Evolutionary conservation across 495 filamentous ascomycete genomes (phyloP), one percentile per base, ranked within the genome.

Genomic region (Daldinia bambusicola): DNA sequence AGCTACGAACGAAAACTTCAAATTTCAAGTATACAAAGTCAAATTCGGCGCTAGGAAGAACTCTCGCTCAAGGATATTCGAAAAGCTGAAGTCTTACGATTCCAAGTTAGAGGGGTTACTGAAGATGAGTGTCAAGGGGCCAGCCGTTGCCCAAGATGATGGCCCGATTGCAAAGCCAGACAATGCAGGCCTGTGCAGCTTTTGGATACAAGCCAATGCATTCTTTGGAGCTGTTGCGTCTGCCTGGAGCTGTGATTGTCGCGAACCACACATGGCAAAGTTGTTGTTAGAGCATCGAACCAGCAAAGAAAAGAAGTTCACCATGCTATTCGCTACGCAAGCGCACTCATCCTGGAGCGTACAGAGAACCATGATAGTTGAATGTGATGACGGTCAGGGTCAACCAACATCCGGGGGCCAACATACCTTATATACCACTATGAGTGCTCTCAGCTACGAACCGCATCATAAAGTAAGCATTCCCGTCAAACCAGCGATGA

Each of bases 211-310:
- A 16, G 40, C 40, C 6, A 8, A 16, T 43, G 40, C 4, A n/a
- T 18, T 43, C 16, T 43, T 43, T n/a, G 16, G n/a, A 18, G 40
- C 40, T 43, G 14, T 43, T 43, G 40, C 40, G 7, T 43, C 40
- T 7, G 40, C 77, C 16, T 81, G 78, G 78, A 48, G 59, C 5
- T 80, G 76, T 32, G 56, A 50, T 2, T 79, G 78, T n/a, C 66
- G 74, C 32, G 48, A 30, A 2, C 59, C 63, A 1, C 78, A 81
- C 51, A 64, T 64, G 5, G 76, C 74, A 12, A 78, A 75, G 14
- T 63, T 81, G 2, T 50, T 76, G 4, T 62, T 81, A 12, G 72
- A 78, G 20, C 77, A 81, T 70, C 70, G 75, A 30, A 78, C 67
- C 18, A 63, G 26, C 13, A 61, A 61, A 1, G 63, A 61, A 36